Percentiles rank a stretch among this genome's conserved stretches.
Evolutionary conservation across 192 early-diverging fungal genomes (phyloP).

Genomic region (Dispira parvispora): DNA sequence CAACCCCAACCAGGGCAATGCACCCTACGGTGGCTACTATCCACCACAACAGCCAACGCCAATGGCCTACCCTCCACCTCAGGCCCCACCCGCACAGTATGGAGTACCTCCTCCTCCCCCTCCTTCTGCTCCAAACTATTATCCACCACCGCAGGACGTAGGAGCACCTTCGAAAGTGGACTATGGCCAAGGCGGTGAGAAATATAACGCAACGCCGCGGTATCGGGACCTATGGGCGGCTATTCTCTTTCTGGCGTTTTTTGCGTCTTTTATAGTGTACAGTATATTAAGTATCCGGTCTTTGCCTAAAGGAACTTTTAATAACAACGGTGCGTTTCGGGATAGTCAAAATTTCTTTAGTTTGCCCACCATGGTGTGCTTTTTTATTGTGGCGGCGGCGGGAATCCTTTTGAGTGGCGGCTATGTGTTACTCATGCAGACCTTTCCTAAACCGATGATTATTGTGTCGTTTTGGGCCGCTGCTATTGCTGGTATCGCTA

Average conservation of each 20-base stretch:
- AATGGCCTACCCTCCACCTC: too few species aligned
- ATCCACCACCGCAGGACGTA: too few species aligned
- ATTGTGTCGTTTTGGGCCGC: conserved; percentile 35
- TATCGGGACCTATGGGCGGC: conserved; percentile 33
- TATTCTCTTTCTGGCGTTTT: conserved; percentile 21
- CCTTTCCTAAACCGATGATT: conserved; percentile 33
- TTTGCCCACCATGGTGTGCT: conserved; percentile 32
- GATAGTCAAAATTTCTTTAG: conserved; percentile 25
- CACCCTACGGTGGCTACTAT: too few species aligned
- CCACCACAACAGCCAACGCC: too few species aligned
- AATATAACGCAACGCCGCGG: conserved; percentile 27
- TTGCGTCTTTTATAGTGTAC: conserved; percentile 27
- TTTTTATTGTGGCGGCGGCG: conserved; percentile 23
- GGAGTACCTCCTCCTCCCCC: too few species aligned
- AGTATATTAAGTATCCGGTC: conserved; percentile 22
- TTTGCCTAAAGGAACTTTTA: conserved; percentile 24
- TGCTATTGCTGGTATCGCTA: conserved; percentile 32
- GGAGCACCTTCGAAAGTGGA: background rate
- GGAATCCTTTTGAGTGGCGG: conserved; percentile 35
- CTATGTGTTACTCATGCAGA: conserved; percentile 36
- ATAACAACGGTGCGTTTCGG: conserved; percentile 16
- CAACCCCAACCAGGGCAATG: too few species aligned
- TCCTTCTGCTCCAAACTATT: too few species aligned
- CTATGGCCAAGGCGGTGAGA: conserved; percentile 16
- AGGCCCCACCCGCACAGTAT: too few species aligned